phyloP scores from a whole-genome alignment of 192 early-diverging fungal genomes.

The Glomus cerebriforme region DNA sequence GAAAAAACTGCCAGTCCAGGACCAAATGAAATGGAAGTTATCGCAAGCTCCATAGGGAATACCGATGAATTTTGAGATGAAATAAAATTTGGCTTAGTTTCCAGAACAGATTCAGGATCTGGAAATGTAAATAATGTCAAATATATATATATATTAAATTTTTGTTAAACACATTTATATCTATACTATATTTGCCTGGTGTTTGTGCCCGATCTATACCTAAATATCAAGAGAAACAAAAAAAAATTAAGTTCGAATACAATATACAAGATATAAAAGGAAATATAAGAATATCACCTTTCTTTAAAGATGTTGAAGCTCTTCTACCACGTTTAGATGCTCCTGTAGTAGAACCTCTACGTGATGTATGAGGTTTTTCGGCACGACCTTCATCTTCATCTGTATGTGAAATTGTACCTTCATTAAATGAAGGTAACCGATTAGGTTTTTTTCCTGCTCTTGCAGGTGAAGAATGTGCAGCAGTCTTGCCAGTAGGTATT shows the following conservation, averaged over 20 bases:
- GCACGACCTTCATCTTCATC: slow-evolving; percentile 28
- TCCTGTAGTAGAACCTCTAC: background rate
- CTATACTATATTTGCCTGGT: background rate
- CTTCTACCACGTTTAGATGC: background rate
- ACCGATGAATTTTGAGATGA: slow-evolving; percentile 27
- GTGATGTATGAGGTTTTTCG: background rate
- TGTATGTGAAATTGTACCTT: slow-evolving; percentile 10
- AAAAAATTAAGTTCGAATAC: background rate
- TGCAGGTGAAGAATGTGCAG: slow-evolving; percentile 8
- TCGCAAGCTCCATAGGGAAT: slow-evolving; percentile 41
- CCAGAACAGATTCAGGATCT: background rate
- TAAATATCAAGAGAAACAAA: no score
- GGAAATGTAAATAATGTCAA: background rate
- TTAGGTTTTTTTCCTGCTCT: slow-evolving; percentile 1
- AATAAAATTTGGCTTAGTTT: slow-evolving; percentile 19
- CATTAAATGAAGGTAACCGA: slow-evolving; percentile 9
- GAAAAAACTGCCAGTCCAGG: slow-evolving; percentile 36
- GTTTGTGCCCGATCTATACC: background rate
- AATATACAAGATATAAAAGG: background rate
- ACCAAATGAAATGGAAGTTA: slow-evolving; percentile 45
- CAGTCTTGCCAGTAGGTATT: background rate
- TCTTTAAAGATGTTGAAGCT: slow-evolving; percentile 15
- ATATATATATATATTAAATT: background rate
- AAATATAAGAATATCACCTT: slow-evolving; percentile 5
- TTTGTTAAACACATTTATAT: background rate